phyloP scores from a whole-genome alignment of 2,329 filamentous ascomycete genomes.

The Stromatinia cepivora region DNA sequence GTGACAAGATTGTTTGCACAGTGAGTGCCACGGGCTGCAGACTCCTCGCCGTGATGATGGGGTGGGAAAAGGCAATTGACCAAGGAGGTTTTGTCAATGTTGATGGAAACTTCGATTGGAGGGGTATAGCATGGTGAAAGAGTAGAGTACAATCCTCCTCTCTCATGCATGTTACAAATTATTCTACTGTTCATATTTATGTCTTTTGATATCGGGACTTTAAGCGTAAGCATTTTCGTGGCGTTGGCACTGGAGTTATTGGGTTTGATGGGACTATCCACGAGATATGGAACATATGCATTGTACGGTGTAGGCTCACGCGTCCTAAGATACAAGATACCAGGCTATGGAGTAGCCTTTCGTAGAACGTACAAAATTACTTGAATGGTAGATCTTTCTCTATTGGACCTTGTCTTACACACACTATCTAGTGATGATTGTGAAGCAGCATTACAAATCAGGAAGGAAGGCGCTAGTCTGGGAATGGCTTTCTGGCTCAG shows the following conservation, averaged over 20 bases:
- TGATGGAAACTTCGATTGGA: constrained; percentile 69
- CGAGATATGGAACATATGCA: neutral
- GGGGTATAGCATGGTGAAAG: constrained; percentile 41
- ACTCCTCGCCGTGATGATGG: constrained; percentile 81
- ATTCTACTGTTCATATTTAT: constrained; percentile 12
- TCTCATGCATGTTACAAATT: neutral
- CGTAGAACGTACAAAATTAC: neutral
- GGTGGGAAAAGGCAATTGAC: constrained; percentile 69
- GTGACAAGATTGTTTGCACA: constrained; percentile 73
- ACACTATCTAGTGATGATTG: neutral
- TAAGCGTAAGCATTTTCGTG: constrained; percentile 5
- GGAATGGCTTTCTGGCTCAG: neutral
- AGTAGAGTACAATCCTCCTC: neutral
- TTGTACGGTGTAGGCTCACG: constrained; percentile 5
- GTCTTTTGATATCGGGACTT: neutral
- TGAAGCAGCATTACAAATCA: neutral
- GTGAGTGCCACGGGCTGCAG: constrained; percentile 73
- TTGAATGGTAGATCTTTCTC: neutral
- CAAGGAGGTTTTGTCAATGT: constrained; percentile 72
- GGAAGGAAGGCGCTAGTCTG: neutral
- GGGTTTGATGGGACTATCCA: neutral
- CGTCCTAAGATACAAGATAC: constrained; percentile 12
- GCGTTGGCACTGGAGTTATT: constrained; percentile 1
- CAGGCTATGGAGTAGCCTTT: neutral
- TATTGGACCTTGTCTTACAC: neutral